Base-by-base conservation (phyloP, 169 alveolate species). In the Plasmodium gallinaceum region DNA sequence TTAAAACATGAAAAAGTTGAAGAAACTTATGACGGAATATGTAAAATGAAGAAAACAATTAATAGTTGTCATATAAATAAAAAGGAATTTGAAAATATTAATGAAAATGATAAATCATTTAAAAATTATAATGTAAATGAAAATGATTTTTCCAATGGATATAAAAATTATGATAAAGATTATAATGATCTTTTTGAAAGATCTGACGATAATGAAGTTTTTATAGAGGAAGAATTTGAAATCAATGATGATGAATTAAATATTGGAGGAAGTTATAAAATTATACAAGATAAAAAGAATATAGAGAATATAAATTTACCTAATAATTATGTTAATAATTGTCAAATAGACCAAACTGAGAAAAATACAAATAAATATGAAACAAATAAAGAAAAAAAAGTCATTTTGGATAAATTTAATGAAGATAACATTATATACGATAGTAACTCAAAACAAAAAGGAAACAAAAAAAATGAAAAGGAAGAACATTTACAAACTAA, bases 21-120 rank as follows among this genome's bases (percentile, higher is more conserved):
- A n/a, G 75, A 75, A 52, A 61, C 64, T 61, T 75, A 62, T 62
- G 43, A 75, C 66, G 61, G 75, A 18, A 74, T 61, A 75, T 45
- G 64, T 62, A 75, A 39, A 75, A 61, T 75, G 45, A 75, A 62
- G 20, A 75, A 75, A 20, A 22, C 64, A 62, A 61, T 75, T 52
- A 75, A 62, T 32, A 45, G 24, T 32, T 32, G 39, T 32, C 6
- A 32, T 32, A 32, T 32, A 48, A 48, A 26, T 46, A 75, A 64
- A 62, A 75, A 75, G 42, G 74, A 75, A 6, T 12, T 24, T 43
- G 51, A 48, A 10, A 75, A 75, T 45, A 22, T 64, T 18, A 75
- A 61, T 24, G 68, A 75, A 61, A 61, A 75, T 39, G 74, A 22
- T 14, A 48, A 61, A 7, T 6, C 14, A 16, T 18, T 12, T 20